Evolutionary conservation across 2,329 filamentous ascomycete genomes (phyloP).

Genomic region (Fusarium sp.): DNA sequence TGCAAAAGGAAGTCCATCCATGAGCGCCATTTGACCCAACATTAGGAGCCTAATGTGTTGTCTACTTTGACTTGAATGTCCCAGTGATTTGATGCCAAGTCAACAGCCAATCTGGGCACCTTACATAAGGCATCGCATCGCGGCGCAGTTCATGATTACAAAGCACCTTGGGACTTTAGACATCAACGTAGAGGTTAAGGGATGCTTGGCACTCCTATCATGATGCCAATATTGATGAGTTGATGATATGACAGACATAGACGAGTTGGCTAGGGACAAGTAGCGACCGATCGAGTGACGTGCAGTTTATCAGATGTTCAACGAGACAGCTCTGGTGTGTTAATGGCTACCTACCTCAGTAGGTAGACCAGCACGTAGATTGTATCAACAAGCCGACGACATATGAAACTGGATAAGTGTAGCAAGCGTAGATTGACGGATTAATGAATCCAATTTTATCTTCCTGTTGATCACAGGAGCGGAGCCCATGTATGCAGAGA

Average conservation of each 20-base stretch:
- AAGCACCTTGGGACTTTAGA: conserved; percentile 1
- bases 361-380: not conserved
- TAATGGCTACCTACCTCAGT: not conserved
- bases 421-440: not conserved
- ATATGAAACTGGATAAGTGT: not conserved
- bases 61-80: not conserved
- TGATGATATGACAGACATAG: not conserved
- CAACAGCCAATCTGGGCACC: not conserved
- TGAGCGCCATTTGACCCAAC: not conserved
- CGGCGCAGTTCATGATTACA: conserved; percentile 8
- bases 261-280: not conserved
- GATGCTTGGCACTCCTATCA: not conserved
- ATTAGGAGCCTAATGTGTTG: not conserved
- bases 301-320: not conserved
- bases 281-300: not conserved
- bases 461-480: not conserved
- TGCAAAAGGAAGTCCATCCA: not conserved
- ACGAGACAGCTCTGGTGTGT: not conserved
- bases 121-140: not conserved
- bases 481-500: not conserved
- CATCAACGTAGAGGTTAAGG: not conserved
- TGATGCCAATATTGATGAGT: not conserved
- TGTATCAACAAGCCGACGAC: not conserved
- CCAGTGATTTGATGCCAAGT: conserved; percentile 14
- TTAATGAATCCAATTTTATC: not conserved